Conservation (phyloP, 2,329 filamentous ascomycete genomes). For the Phyllosticta capitalensis region DNA sequence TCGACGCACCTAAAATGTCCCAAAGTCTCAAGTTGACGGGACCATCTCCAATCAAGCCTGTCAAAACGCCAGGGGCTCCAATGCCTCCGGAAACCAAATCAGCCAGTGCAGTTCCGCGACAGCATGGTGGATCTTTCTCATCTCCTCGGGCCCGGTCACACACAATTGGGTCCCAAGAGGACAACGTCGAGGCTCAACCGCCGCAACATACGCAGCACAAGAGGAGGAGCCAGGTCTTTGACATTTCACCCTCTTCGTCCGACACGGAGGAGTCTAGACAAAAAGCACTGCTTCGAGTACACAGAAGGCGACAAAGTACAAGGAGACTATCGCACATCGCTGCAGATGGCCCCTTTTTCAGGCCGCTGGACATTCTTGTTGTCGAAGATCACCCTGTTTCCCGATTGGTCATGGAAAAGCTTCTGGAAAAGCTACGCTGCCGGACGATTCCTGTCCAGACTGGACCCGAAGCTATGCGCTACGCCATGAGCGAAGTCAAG, state of each 20-base stretch:
- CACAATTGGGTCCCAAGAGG: conserved; percentile 90
- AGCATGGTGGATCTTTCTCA: conserved; percentile 28
- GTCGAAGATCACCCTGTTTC: conserved; percentile 98
- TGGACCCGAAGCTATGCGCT: conserved; percentile 83
- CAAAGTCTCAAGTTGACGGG: conserved; percentile 43
- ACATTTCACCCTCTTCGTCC: conserved; percentile 93
- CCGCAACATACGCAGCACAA: conserved; percentile 60
- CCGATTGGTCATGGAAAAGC: conserved; percentile 95
- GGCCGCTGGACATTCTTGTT: conserved; percentile 86
- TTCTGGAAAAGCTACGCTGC: conserved; percentile 89
- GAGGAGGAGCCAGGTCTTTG: conserved; percentile 85
- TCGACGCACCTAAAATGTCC: conserved; percentile 58
- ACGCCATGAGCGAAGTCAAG: conserved; percentile 93
- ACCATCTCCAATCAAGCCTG: conserved; percentile 43
- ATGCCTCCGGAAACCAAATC: conserved; percentile 31
- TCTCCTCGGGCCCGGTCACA: conserved; percentile 68
- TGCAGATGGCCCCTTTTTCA: conserved; percentile 73
- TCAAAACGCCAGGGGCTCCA: conserved; percentile 35
- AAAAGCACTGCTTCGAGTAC: conserved; percentile 82
- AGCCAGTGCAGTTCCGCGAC: conserved; percentile 22
- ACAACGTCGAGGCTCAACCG: conserved; percentile 45
- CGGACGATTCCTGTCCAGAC: conserved; percentile 87
- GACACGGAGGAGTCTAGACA: conserved; percentile 94
- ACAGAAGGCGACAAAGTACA: conserved; percentile 91
- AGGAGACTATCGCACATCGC: conserved; percentile 86